These are phyloP conservation scores for Ustilago hordei DNA, from an alignment of 1,284 basidiomycete species.

Conservation along the genomic window DNA sequence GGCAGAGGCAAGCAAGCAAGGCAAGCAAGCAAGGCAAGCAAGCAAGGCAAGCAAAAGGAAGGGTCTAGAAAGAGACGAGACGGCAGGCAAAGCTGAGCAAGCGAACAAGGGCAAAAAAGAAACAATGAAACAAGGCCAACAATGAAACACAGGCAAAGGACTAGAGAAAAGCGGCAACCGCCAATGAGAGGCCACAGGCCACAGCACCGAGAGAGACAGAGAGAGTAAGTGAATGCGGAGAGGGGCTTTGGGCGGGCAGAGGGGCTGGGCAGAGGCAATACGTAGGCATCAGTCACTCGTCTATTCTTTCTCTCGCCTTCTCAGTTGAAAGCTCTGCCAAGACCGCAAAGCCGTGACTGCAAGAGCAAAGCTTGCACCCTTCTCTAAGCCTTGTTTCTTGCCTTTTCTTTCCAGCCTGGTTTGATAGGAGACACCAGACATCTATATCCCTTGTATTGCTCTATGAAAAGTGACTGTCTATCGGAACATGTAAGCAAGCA, in stretches of 20 bases:
- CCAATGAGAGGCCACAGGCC: too few species aligned
- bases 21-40: too few species aligned
- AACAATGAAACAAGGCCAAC: too few species aligned
- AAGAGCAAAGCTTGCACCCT: constrained; percentile 74
- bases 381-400: constrained; percentile 71
- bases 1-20: neutral
- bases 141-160: neutral
- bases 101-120: too few species aligned
- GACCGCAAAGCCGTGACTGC: constrained; percentile 74
- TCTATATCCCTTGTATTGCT: constrained; percentile 6
- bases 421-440: neutral
- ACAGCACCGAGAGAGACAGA: neutral
- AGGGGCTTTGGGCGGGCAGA: too few species aligned
- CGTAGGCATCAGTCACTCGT: too few species aligned
- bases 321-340: constrained; percentile 85
- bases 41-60: too few species aligned
- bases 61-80: too few species aligned
- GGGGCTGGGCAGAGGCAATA: too few species aligned
- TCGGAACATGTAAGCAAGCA: neutral
- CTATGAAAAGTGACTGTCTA: neutral
- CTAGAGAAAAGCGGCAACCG: neutral
- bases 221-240: neutral
- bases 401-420: neutral
- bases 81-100: too few species aligned
- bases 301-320: too few species aligned